A percentile compares a stretch with the other conserved stretches of the same genome.
Evolutionary conservation across 352 stramenopile species (phyloP).

Genomic region (Globisporangium nunn): DNA sequence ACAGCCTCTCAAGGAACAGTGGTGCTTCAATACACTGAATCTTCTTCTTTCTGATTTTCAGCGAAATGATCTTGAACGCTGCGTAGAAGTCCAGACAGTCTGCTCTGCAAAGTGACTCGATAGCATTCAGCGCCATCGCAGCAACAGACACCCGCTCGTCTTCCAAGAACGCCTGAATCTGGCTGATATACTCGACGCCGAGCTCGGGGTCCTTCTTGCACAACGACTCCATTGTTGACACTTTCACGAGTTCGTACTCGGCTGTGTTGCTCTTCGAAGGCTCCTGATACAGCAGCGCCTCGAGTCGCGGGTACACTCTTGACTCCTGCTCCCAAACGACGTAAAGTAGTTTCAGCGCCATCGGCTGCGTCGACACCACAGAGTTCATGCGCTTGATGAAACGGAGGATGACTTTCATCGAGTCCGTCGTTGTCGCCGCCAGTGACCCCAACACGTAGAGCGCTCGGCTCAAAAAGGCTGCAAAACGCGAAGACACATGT

Average conservation of each 20-base stretch:
- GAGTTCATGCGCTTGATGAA: constrained; percentile 55
- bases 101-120: constrained; percentile 39
- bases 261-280: constrained; percentile 15
- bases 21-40: constrained; percentile 32
- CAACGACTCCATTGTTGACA: constrained; percentile 56
- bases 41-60: constrained; percentile 65
- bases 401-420: constrained; percentile 68
- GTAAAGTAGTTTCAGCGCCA: constrained; percentile 50
- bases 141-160: constrained; percentile 39
- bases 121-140: constrained; percentile 57
- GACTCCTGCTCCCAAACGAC: constrained; percentile 60
- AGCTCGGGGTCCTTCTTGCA: constrained; percentile 55
- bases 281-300: constrained; percentile 39
- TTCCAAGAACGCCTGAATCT: constrained; percentile 54
- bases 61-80: constrained; percentile 62
- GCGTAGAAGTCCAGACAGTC: constrained; percentile 76
- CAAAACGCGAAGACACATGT: constrained; percentile 2
- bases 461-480: constrained; percentile 28
- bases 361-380: constrained; percentile 22
- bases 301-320: constrained; percentile 56
- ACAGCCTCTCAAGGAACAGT: constrained; percentile 54
- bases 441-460: constrained; percentile 45
- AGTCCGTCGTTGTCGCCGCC: constrained; percentile 49
- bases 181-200: constrained; percentile 59
- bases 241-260: constrained; percentile 38